Evolutionary conservation across 495 filamentous ascomycete species (phyloP).

Genomic region (Eremomyces bilateralis): DNA sequence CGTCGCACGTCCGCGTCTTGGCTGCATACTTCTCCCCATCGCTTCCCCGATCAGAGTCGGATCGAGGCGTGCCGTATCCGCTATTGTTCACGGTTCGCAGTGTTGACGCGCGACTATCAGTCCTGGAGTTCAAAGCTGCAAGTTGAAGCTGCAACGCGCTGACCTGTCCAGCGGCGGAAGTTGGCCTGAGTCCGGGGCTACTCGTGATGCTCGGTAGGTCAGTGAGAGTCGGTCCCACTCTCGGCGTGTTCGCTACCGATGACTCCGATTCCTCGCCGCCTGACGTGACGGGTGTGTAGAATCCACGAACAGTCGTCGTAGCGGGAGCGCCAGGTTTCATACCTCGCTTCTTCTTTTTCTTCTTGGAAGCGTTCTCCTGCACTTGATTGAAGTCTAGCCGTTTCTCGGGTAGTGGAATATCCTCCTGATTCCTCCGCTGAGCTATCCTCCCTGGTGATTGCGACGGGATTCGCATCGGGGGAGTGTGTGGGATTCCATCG

Average conservation of each 20-base stretch:
- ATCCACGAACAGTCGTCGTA: conserved; percentile 52
- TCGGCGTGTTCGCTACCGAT: conserved; percentile 29
- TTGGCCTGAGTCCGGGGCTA: conserved; percentile 37
- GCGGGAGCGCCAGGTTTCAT: conserved; percentile 33
- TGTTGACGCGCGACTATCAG: neutral
- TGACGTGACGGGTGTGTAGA: conserved; percentile 62
- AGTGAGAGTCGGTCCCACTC: conserved; percentile 12
- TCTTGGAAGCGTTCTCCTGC: conserved; percentile 19
- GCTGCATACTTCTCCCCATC: conserved; percentile 40
- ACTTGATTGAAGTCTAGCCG: conserved; percentile 19
- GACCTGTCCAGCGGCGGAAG: conserved; percentile 41
- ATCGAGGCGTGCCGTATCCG: conserved; percentile 30
- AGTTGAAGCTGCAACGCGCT: conserved; percentile 58
- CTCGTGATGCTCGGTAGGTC: conserved; percentile 19
- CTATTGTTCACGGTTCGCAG: conserved; percentile 6
- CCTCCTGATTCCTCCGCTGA: too few relatives aligned
- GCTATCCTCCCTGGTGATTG: conserved; percentile 8
- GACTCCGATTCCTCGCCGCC: conserved; percentile 72
- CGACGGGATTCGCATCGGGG: conserved; percentile 10
- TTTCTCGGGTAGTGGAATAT: too few relatives aligned
- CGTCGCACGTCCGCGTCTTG: too few relatives aligned
- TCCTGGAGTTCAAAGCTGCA: conserved; percentile 35
- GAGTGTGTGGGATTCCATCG: neutral
- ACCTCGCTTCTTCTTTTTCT: conserved; percentile 28
- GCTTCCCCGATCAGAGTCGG: conserved; percentile 32